Conservation (phyloP, 495 filamentous ascomycete genomes). For the Lentithecium fluviatile region DNA sequence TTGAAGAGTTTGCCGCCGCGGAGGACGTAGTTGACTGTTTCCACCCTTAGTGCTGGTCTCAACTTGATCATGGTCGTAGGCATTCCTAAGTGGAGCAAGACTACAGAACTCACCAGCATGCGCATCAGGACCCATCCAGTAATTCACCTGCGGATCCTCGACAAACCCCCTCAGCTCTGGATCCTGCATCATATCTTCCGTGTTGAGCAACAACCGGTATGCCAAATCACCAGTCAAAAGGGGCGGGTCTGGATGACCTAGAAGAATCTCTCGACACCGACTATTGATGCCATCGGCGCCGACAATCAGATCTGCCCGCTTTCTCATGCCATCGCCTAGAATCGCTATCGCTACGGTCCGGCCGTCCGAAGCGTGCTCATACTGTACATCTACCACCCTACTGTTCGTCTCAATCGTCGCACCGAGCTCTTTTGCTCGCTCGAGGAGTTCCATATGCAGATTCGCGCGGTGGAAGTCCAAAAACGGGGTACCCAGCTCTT, state of each 20-base stretch:
- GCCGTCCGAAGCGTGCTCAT: neutral
- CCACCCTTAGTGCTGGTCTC: neutral
- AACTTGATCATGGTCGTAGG: too few species aligned
- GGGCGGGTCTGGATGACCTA: conserved; percentile 35
- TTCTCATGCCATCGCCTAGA: conserved; percentile 32
- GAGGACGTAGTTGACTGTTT: conserved; percentile 58
- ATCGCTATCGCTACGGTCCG: conserved; percentile 14
- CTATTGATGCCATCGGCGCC: conserved; percentile 45
- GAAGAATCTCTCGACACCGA: conserved; percentile 37
- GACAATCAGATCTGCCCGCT: conserved; percentile 40
- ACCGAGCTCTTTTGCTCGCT: conserved; percentile 37
- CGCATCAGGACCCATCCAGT: conserved; percentile 68
- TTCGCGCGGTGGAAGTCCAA: conserved; percentile 42
- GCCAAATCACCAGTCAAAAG: conserved; percentile 66
- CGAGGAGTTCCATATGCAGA: conserved; percentile 35
- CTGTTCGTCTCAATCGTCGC: conserved; percentile 33
- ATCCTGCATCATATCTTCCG: conserved; percentile 54
- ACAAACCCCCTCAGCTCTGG: conserved; percentile 51
- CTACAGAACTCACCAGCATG: conserved; percentile 58
- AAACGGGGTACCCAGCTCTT: conserved; percentile 39
- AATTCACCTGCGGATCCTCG: conserved; percentile 59
- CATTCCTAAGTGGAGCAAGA: too few species aligned
- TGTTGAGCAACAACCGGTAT: conserved; percentile 59
- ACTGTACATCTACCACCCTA: conserved; percentile 30
- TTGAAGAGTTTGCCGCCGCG: conserved; percentile 64